phyloP scores from a whole-genome alignment of 495 filamentous ascomycete species.

The Annulohypoxylon maeteangense region DNA sequence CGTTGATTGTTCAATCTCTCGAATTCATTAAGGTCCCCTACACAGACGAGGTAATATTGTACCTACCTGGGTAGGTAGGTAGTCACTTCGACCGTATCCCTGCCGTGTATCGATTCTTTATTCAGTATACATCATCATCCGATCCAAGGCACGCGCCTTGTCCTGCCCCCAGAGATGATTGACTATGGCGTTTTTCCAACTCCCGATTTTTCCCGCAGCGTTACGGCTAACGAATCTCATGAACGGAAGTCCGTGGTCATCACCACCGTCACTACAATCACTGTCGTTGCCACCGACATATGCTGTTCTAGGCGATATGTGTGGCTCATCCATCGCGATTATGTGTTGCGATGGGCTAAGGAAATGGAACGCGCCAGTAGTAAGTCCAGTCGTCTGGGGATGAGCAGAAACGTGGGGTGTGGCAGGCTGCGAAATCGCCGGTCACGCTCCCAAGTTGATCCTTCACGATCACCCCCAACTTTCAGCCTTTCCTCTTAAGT shows the following conservation, averaged over 20 bases:
- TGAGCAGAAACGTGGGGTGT: constrained; percentile 35
- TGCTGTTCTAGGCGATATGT: constrained; percentile 15
- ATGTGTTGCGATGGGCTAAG: constrained; percentile 43
- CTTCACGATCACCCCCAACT: constrained; percentile 43
- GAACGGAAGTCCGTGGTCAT: neutral
- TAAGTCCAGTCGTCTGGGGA: constrained; percentile 8
- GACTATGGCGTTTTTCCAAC: constrained; percentile 9
- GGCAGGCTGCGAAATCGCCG: constrained; percentile 28
- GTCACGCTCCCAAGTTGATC: constrained; percentile 37
- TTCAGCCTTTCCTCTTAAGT: constrained; percentile 39
- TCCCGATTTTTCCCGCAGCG: constrained; percentile 29
- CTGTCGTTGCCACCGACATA: constrained; percentile 19
- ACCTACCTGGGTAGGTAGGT: too few species aligned
- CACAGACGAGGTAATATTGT: too few species aligned
- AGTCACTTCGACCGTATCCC: constrained; percentile 8
- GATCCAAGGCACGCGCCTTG: neutral
- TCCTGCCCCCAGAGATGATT: constrained; percentile 13
- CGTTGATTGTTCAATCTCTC: too few species aligned
- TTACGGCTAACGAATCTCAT: constrained; percentile 18
- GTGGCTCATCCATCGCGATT: constrained; percentile 30
- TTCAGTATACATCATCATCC: constrained; percentile 1
- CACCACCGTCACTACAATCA: constrained; percentile 3
- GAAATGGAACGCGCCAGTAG: constrained; percentile 41
- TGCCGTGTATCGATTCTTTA: constrained; percentile 24
- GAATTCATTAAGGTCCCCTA: too few species aligned